Conservation (phyloP, 306 rosid species). For the Arachis hypogaea region DNA sequence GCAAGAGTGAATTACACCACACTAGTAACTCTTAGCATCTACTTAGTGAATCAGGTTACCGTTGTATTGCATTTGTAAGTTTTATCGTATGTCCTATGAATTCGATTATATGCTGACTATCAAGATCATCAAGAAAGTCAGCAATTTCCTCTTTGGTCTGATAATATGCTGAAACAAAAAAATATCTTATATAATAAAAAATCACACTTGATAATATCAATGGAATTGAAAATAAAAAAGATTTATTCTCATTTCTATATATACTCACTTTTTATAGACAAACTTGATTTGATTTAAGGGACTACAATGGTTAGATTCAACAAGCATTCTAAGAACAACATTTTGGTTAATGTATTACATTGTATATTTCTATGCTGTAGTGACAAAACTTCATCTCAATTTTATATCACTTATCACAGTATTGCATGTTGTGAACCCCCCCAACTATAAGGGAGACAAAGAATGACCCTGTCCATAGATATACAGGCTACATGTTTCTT, state of each 20-base stretch:
- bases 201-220: too few species aligned
- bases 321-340: constrained; percentile 4
- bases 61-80: too few species aligned
- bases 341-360: not conserved
- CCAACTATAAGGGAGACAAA: not conserved
- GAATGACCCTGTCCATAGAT: not conserved
- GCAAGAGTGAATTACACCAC: constrained; percentile 3
- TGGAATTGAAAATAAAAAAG: too few species aligned
- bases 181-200: too few species aligned
- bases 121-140: not conserved
- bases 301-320: too few species aligned
- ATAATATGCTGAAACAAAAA: too few species aligned
- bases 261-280: too few species aligned
- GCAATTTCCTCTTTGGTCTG: not conserved
- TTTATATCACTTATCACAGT: constrained; percentile 20
- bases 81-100: too few species aligned
- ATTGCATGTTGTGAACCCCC: not conserved
- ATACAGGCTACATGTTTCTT: not conserved
- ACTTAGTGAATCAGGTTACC: not conserved
- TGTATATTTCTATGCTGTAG: not conserved
- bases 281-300: too few species aligned
- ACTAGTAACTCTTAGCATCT: constrained; percentile 4
- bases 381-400: not conserved
- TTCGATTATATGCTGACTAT: not conserved
- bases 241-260: too few species aligned